These are phyloP conservation scores for Kurtzmaniella quercitrusa DNA, from an alignment of 1,139 yeast species.

Conservation along the genomic window DNA sequence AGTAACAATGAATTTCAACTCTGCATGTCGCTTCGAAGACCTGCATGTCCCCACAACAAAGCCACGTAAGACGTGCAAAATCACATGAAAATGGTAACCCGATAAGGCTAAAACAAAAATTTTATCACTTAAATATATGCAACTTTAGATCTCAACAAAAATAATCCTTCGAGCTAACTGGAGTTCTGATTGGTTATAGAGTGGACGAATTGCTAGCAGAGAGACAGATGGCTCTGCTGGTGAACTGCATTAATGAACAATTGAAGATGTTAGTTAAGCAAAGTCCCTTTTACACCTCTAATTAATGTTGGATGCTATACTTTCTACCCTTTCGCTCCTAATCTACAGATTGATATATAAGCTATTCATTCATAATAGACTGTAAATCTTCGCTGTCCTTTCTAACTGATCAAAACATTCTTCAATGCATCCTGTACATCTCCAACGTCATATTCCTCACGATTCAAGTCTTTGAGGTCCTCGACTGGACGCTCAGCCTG, in stretches of 20 bases:
- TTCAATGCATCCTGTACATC: slow-evolving; percentile 35
- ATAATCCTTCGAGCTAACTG: too few species aligned
- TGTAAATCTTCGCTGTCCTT: too few species aligned
- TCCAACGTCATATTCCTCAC: slow-evolving; percentile 34
- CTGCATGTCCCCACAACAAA: background rate
- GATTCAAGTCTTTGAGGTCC: slow-evolving; percentile 29
- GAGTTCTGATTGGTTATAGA: too few species aligned
- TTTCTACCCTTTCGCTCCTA: too few species aligned
- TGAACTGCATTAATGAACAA: too few species aligned
- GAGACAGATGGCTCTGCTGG: too few species aligned
- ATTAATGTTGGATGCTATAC: too few species aligned
- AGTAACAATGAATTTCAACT: background rate
- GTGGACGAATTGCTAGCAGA: too few species aligned
- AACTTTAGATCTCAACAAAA: background rate
- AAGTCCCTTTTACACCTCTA: too few species aligned
- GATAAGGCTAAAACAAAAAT: background rate
- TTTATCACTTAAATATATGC: background rate
- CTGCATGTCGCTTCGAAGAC: background rate
- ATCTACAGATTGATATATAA: too few species aligned
- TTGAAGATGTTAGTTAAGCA: too few species aligned
- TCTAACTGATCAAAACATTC: slow-evolving; percentile 4
- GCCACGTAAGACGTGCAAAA: background rate
- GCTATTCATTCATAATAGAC: too few species aligned
- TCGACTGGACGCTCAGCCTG: slow-evolving; percentile 44
- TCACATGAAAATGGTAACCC: background rate